These are phyloP conservation scores for Chytriomyces sp. DNA, from an alignment of 192 early-diverging fungal genomes.

Conservation along the genomic window DNA sequence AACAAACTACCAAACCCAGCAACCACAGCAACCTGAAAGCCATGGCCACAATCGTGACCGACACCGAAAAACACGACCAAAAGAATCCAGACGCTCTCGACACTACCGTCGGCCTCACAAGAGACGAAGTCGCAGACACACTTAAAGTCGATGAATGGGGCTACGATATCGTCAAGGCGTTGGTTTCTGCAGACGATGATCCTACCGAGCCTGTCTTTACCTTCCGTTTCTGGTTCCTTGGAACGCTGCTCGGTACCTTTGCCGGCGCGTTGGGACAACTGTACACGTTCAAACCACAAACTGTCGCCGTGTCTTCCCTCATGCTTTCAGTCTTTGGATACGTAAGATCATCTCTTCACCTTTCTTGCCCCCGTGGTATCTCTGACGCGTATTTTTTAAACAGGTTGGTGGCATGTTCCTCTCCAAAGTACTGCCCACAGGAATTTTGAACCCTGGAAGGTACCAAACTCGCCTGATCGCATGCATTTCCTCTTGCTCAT, in stretches of 20 bases:
- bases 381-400: no score
- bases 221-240: conserved; percentile 55
- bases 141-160: conserved; percentile 9
- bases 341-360: no score
- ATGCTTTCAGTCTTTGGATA: neutral
- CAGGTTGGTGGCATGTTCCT: neutral
- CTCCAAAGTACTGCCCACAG: neutral
- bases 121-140: no score
- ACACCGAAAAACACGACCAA: no score
- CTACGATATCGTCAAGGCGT: neutral
- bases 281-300: conserved; percentile 15
- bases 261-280: conserved; percentile 1
- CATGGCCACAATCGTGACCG: no score
- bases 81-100: no score
- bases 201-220: conserved; percentile 54
- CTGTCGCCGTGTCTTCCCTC: conserved; percentile 7
- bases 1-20: no score
- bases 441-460: conserved; percentile 70
- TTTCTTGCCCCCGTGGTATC: no score
- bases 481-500: neutral
- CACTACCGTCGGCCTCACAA: no score
- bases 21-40: no score
- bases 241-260: conserved; percentile 48
- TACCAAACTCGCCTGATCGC: no score
- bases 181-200: conserved; percentile 47